Evolutionary conservation across 805 yeast genomes (phyloP).

Genomic region (Debaryomyces prosopidis): DNA sequence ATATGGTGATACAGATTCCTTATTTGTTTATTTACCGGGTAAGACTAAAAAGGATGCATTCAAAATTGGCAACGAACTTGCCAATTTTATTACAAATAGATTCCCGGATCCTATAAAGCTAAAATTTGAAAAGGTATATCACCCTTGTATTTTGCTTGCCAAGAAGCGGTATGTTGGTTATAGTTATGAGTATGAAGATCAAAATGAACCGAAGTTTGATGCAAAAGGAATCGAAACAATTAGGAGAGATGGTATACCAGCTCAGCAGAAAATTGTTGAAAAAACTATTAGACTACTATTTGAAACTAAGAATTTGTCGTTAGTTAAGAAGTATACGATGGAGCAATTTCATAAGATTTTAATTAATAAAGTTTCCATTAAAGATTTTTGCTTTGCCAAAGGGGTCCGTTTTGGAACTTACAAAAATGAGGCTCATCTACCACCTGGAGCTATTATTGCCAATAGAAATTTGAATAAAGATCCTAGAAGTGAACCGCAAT

Average conservation of each 20-base stretch:
- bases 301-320: slow-evolving; percentile 68
- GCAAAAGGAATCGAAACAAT: slow-evolving; percentile 97
- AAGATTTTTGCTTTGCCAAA: slow-evolving; percentile 89
- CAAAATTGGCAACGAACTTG: slow-evolving; percentile 67
- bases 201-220: slow-evolving; percentile 69
- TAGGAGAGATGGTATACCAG: slow-evolving; percentile 91
- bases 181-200: slow-evolving; percentile 61
- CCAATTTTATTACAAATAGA: slow-evolving; percentile 56
- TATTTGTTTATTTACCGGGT: slow-evolving; percentile 90
- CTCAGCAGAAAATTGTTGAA: slow-evolving; percentile 82
- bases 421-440: slow-evolving; percentile 67
- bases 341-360: slow-evolving; percentile 68
- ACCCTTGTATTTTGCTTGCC: slow-evolving; percentile 73
- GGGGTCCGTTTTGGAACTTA: slow-evolving; percentile 86
- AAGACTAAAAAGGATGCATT: slow-evolving; percentile 77
- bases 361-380: slow-evolving; percentile 61
- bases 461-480: slow-evolving; percentile 62
- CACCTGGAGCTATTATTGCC: slow-evolving; percentile 92
- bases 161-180: slow-evolving; percentile 93
- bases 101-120: slow-evolving; percentile 82
- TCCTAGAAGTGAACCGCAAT: slow-evolving; percentile 79
- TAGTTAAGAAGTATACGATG: slow-evolving; percentile 64
- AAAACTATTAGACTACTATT: slow-evolving; percentile 67
- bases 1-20: slow-evolving; percentile 94
- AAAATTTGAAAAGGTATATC: slow-evolving; percentile 91